Base-by-base conservation (phyloP, 169 alveolate genomes). In the Perkinsus olseni region DNA sequence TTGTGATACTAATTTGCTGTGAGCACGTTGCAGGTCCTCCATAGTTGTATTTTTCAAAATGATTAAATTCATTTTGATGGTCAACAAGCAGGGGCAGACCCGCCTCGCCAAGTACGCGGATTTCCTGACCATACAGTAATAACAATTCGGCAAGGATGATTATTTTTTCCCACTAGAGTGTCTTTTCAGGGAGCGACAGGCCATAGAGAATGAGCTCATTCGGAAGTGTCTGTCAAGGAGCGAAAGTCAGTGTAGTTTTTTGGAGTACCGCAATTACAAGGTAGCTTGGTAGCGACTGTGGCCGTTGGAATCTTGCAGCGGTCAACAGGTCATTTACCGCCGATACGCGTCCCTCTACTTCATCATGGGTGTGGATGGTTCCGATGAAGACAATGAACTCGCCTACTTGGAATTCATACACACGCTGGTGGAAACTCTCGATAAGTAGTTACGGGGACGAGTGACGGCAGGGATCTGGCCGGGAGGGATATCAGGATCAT, bases 81-180 rank as follows among this genome's bases (percentile, higher is more conserved):
- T 99, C 38, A 99, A 99, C 95, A 99, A 98, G 95, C 99, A 98
- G 95, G 99, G 99, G 37, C 99, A 99, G 94, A 99, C 99, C 45
- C 93, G 99, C 93, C 96, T 99, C 62, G 98, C 99, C 74, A 96
- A 98, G 91, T 98, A 98, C 95, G 98, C 97, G 93, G 82, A 62
- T 24, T 62, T 62, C 31, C 82, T 62, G 1, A 62, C 82, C 31
- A 62, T 62, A 21, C 1, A 62, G 82, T 62, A 62, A 62, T 24
- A 24, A 24, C 34, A 96, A 40, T 40, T 40, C 3, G 31, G 1
- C 48, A n/a, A 21, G 38, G 50, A 3, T 28, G 96, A 94, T 93
- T 95, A 95, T 93, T 95, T 3, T 11, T 40, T 3, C 11, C 50
- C 11, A 6, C 11, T 6, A 40, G 95, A 94, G 91, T 93, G 74